Evolutionary conservation across 495 filamentous ascomycete species (phyloP).

Genomic region (Hypoxylon subgilvum): DNA sequence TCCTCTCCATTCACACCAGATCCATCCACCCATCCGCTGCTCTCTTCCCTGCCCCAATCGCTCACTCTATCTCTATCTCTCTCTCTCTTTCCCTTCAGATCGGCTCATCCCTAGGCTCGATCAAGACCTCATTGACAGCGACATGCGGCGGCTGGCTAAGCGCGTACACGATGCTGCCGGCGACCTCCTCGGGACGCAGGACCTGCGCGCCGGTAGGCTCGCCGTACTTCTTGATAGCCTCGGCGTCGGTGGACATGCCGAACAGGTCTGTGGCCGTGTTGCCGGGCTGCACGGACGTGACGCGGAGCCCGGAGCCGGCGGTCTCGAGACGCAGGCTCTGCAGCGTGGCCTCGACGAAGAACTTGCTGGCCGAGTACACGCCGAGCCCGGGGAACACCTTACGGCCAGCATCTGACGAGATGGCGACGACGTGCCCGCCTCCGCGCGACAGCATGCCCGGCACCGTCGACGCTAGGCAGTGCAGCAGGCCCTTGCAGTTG

Average conservation of each 20-base stretch:
- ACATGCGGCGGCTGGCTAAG: slow-evolving; percentile 68
- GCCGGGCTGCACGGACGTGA: slow-evolving; percentile 70
- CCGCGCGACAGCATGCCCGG: slow-evolving; percentile 68
- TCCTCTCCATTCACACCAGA: no score
- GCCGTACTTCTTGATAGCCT: slow-evolving; percentile 73
- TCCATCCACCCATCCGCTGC: background rate
- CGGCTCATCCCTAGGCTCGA: slow-evolving; percentile 74
- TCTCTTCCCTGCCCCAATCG: background rate
- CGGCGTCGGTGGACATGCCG: slow-evolving; percentile 67
- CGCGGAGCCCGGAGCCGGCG: slow-evolving; percentile 65
- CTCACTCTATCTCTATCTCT: background rate
- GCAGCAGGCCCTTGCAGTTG: slow-evolving; percentile 74
- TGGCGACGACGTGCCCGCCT: slow-evolving; percentile 65
- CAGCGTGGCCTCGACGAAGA: slow-evolving; percentile 74
- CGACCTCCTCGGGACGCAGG: slow-evolving; percentile 67
- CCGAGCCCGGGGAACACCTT: slow-evolving; percentile 75
- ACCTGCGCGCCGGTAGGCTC: slow-evolving; percentile 70
- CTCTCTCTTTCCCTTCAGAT: slow-evolving; percentile 50
- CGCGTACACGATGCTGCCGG: slow-evolving; percentile 67
- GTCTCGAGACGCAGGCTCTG: slow-evolving; percentile 71
- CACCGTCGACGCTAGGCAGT: slow-evolving; percentile 64
- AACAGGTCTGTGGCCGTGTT: slow-evolving; percentile 69
- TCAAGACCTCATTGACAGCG: slow-evolving; percentile 72
- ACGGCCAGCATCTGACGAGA: slow-evolving; percentile 71
- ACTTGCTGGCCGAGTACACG: slow-evolving; percentile 75